Base-by-base conservation (phyloP, 768 basidiomycete species). In the Boletus bicolor region DNA sequence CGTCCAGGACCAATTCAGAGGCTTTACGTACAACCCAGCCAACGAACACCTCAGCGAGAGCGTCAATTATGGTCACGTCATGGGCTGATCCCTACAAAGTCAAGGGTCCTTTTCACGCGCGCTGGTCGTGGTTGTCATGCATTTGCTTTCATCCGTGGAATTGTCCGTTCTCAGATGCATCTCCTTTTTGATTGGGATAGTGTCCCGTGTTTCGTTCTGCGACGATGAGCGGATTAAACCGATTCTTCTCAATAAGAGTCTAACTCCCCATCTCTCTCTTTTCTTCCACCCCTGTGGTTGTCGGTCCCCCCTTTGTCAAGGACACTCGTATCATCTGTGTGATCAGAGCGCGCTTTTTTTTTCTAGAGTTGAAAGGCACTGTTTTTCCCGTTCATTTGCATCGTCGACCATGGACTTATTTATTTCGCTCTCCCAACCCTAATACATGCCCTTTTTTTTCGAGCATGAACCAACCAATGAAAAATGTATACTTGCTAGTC, bases 1-100 rank as follows among this genome's bases (percentile, higher is more conserved):
- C 0, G 93, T 99, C 2, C 96, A 99, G 70, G 93, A 94, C 65
- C 93, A 95, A 71, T 98, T 98, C 81, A 78, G 81, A 64, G 91
- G 91, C 28, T 93, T 93, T 75, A 93, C 91, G 5, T 93, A 92
- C 70, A 91, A 91, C 69, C 89, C 89, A 1, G 83, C 84, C 24
- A 89, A 89, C 69, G 89, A 91, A 63, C 87, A 91, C 64, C 80
- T 91, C 65, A 87, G 88, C 72, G 89, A 90, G 75, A 91, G 89
- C 66, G 87, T 87, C 65, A 87, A 78, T 72, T 90, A 88, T 59
- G 58, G 71, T 38, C 65, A 73, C 44, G 70, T 54, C 55, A 72
- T 72, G 68, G 70, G 72, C 17, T 73, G 58, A 60, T 54, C 24
- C 37, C 10, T 21, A 39, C 9, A 24, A n/a, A 19, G 11, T 36